Evolutionary conservation across 1,284 basidiomycete species (phyloP), one percentile per base, ranked within the genome.

Genomic region (Earliella scabrosa): DNA sequence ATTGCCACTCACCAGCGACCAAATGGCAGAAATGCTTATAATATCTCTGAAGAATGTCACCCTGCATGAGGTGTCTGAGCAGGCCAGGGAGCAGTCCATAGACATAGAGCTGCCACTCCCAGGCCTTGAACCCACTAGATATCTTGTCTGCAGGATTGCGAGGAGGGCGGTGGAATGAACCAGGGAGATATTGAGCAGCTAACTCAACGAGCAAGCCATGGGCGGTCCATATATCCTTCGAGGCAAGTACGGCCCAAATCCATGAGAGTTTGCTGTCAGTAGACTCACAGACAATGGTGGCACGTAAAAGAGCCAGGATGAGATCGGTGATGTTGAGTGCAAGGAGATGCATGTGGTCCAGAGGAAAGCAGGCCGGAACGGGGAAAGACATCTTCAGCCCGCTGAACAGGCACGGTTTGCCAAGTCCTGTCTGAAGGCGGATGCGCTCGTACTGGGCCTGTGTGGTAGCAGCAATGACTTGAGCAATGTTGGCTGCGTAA

Each of bases 271-370:
- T 63, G 23, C 52, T 34, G 48, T 75, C 70, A 16, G 45, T 38
- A 0, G 20, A 4, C 1, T 59, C 57, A 26, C 64, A 63, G 0
- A 70, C 54, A 3, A 76, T 43, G 0, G 55, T 66, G 0, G 71
- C 75, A 2, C 67, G 50, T 73, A 71, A 75, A 2, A 78, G 65
- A 1, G 46, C 20, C 0, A 75, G n/a, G 0, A 73, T 18, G 0
- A 77, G 61, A 24, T 76, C 70, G 0, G 64, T 48, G 0, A 77
- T 18, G 8, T 71, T 70, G 13, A 72, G 39, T 0, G 53, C 39
- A 9, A 68, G 48, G 1, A 73, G 59, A 48, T 78, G 76, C 76
- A 78, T 78, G 11, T 73, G 53, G 51, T 79, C 74, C 0, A 53
- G 52, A 0, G 59, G 54, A 54, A 75, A 75, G 34, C 63, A 63